Evolutionary conservation across 2,329 filamentous ascomycete species (phyloP).

Genomic region (Colletotrichum orchidophilum): DNA sequence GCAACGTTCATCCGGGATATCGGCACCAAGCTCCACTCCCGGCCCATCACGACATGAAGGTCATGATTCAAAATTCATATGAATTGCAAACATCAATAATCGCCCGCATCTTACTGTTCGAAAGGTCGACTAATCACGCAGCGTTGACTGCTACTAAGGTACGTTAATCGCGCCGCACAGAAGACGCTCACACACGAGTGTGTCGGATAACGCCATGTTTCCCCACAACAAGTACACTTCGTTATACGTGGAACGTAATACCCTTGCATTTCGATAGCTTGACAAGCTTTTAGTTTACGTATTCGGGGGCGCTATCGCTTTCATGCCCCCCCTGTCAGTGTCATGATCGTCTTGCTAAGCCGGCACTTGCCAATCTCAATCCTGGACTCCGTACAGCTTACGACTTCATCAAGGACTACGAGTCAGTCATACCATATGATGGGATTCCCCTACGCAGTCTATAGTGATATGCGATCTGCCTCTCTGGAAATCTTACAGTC

Average conservation of each 20-base stretch:
- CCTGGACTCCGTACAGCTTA: not conserved
- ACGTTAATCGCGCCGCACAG: not conserved
- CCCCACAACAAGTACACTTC: not conserved
- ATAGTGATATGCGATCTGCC: not conserved
- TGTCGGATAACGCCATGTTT: not conserved
- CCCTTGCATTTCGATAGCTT: too few relatives aligned
- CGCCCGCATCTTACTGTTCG: not conserved
- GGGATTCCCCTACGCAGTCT: not conserved
- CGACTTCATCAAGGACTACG: not conserved
- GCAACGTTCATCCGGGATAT: not conserved
- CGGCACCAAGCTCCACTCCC: conserved; percentile 5
- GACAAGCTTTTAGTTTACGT: not conserved
- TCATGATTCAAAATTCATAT: not conserved
- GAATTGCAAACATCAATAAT: not conserved
- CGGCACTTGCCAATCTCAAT: not conserved
- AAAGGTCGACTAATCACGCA: not conserved
- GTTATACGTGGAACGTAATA: not conserved
- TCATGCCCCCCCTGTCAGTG: not conserved
- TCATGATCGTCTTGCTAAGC: not conserved
- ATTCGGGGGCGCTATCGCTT: not conserved
- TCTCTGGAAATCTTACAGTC: not conserved
- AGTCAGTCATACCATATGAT: not conserved
- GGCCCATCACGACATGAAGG: not conserved
- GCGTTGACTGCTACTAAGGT: not conserved
- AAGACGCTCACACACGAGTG: not conserved